Evolutionary conservation across 106 monocot species (phyloP).

Genomic region (Dioscorea alata): DNA sequence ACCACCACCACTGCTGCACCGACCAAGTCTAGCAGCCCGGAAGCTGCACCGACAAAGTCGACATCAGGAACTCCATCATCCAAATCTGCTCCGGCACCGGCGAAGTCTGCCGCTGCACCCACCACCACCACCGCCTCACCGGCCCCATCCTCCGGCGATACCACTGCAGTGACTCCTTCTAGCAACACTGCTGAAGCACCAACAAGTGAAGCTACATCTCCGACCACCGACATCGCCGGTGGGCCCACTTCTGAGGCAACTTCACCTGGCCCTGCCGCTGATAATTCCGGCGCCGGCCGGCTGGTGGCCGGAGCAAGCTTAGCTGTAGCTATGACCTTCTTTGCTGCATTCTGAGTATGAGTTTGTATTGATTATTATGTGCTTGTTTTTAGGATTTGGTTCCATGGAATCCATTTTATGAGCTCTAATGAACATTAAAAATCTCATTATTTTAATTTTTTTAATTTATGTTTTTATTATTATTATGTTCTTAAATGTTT

Average conservation of each 20-base stretch:
- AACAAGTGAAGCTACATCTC: neutral
- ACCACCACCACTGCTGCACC: neutral
- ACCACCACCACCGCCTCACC: neutral
- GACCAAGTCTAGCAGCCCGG: neutral
- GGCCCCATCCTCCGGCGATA: neutral
- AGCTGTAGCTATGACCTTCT: slow-evolving; percentile 1
- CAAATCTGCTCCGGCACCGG: neutral
- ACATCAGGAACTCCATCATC: neutral
- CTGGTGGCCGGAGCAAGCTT: neutral
- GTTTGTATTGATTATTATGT: no score
- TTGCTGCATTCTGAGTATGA: neutral
- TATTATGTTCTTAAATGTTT: no score
- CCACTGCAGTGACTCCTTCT: neutral
- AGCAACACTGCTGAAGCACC: neutral
- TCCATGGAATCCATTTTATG: no score
- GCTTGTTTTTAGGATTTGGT: no score
- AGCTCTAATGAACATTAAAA: no score
- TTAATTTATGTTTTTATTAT: no score
- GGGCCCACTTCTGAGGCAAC: neutral
- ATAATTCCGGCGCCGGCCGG: neutral
- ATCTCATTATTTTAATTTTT: no score
- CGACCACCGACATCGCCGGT: neutral
- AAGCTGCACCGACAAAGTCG: neutral
- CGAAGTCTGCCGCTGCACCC: neutral
- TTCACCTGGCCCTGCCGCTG: neutral